A percentile compares a stretch with the other conserved stretches of the same genome.
These are phyloP conservation scores for Rhizopogon vulgaris DNA, from an alignment of 768 basidiomycete species.

Conservation along the genomic window DNA sequence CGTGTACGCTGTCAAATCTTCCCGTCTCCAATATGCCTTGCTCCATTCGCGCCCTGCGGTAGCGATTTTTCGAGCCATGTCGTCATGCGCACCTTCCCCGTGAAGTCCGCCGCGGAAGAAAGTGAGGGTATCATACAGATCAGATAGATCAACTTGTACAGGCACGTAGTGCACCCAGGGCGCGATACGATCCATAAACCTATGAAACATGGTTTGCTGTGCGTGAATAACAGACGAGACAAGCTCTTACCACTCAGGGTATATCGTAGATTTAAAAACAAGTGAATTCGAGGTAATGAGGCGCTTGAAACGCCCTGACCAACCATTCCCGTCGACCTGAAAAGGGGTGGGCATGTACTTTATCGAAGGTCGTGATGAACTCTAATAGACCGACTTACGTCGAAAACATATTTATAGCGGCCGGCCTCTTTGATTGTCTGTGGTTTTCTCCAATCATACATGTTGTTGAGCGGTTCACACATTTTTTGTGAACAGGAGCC, in stretches of 20 bases:
- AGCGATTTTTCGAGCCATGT: constrained; percentile 51
- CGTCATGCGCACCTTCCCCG: constrained; percentile 56
- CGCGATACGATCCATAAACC: constrained; percentile 50
- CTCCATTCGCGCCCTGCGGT: constrained; percentile 53
- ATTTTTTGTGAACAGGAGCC: constrained; percentile 17
- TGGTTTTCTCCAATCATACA: constrained; percentile 44
- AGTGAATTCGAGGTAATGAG: constrained; percentile 57
- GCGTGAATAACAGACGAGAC: background rate
- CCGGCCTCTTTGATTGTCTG: constrained; percentile 46
- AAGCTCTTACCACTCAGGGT: constrained; percentile 58
- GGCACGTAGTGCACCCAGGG: constrained; percentile 78
- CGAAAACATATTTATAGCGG: constrained; percentile 54
- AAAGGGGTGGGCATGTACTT: background rate
- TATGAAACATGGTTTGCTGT: constrained; percentile 13
- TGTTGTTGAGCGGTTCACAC: constrained; percentile 37
- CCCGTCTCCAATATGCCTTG: constrained; percentile 47
- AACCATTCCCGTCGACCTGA: constrained; percentile 59
- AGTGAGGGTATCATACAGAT: constrained; percentile 62
- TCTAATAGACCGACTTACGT: constrained; percentile 30
- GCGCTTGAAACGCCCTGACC: constrained; percentile 66
- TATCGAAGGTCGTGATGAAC: background rate
- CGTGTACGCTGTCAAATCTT: constrained; percentile 54
- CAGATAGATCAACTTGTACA: constrained; percentile 55
- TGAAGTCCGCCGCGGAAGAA: constrained; percentile 67
- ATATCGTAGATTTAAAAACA: constrained; percentile 65